phyloP scores from a whole-genome alignment of 768 basidiomycete genomes.

The Trametes cingulata region DNA sequence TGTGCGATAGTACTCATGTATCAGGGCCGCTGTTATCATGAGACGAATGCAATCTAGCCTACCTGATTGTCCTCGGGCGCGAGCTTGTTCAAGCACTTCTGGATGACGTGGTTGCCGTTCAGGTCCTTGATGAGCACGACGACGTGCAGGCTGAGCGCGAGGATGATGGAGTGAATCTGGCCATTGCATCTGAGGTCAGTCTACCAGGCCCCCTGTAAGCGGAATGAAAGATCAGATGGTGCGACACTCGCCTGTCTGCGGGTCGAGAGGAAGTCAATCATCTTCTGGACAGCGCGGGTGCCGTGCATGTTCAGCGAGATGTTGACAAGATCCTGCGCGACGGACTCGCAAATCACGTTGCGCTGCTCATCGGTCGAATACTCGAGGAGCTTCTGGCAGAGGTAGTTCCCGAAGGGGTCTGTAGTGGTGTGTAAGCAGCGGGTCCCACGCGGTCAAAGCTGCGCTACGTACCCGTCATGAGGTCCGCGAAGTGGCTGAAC shows the following conservation, averaged over 20 bases:
- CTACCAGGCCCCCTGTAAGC: slow-evolving; percentile 59
- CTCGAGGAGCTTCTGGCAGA: slow-evolving; percentile 97
- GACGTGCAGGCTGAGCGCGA: slow-evolving; percentile 95
- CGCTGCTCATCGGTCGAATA: slow-evolving; percentile 97
- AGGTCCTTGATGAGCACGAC: slow-evolving; percentile 99
- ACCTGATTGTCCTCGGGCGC: slow-evolving; percentile 99
- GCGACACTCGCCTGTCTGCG: slow-evolving; percentile 78
- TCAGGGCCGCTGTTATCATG: neutral
- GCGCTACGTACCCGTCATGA: slow-evolving; percentile 82
- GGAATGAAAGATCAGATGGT: slow-evolving; percentile 39
- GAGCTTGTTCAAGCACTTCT: slow-evolving; percentile 98
- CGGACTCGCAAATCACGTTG: slow-evolving; percentile 94
- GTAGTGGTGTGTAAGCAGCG: slow-evolving; percentile 6
- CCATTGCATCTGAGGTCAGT: slow-evolving; percentile 80
- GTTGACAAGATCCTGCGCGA: slow-evolving; percentile 94
- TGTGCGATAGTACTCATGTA: slow-evolving; percentile 30
- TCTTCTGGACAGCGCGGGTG: slow-evolving; percentile 98
- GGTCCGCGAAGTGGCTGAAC: slow-evolving; percentile 94
- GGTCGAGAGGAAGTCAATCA: slow-evolving; percentile 98
- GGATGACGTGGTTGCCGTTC: slow-evolving; percentile 97
- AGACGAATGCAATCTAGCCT: slow-evolving; percentile 17
- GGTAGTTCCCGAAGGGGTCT: slow-evolving; percentile 99
- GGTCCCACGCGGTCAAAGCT: neutral
- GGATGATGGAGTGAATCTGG: slow-evolving; percentile 96
- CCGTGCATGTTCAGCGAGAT: slow-evolving; percentile 99